Evolutionary conservation across 805 yeast genomes (phyloP), one percentile per base, ranked within the genome.

Genomic region (Suhomyces kilbournensis): DNA sequence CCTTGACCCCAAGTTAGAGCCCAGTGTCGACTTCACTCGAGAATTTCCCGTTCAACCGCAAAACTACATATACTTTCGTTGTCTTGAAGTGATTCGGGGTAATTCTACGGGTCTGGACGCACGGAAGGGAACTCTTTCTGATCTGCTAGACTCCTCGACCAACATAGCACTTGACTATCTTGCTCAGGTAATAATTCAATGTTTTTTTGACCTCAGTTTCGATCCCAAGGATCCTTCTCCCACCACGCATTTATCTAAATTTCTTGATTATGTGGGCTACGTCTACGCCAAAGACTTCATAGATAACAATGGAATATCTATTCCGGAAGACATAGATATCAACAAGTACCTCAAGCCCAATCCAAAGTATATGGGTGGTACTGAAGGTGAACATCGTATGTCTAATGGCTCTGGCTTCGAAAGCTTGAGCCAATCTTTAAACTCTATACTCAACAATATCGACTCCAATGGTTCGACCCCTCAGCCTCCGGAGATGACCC

Each of bases 401-500:
- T n/a, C 15, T 19, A 30, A 28, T 15, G 25, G 15, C 22, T 14
- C 43, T 6, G 20, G 30, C 3, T 42, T 42, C 45, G 42, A 38
- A 14, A 38, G n/a, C 42, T 17, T 38, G 7, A 45, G 30, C 23
- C 38, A 34, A 32, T 30, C 26, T 48, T 15, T 42, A 32, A 25
- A 34, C 35, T 25, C 44, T 47, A 23, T 19, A 46, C 22, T 35
- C 17, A 47, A 42, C 49, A 15, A 48, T 46, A 32, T 20, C 35
- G 14, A 38, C 23, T 30, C 47, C 20, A 39, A 28, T 25, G 48
- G 38, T 10, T 42, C 50, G 19, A 35, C 12, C 7, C 44, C 44
- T 2, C 34, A 22, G 14, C 28, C 25, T 19, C 32, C 22, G 17
- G 67, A 62, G 2, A 66, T 75, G 69, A 67, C 76, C 1, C 67